These are phyloP conservation scores for Fragaria nilgerrensis DNA, from an alignment of 306 rosid genomes.

Conservation along the genomic window DNA sequence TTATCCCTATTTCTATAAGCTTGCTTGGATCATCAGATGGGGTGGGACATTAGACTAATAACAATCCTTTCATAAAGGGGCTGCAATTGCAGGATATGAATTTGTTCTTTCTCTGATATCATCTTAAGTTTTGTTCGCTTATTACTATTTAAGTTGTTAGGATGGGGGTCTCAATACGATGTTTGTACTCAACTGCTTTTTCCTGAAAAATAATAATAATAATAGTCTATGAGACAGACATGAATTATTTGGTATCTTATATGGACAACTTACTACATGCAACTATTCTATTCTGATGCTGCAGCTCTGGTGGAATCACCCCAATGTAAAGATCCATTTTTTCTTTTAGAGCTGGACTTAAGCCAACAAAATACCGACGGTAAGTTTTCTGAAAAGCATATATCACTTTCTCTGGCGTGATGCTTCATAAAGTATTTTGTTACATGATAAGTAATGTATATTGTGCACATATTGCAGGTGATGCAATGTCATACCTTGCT, in stretches of 20 bases:
- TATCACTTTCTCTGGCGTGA: background rate
- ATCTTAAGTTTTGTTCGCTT: constrained; percentile 11
- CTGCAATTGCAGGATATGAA: background rate
- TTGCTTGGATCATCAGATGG: background rate
- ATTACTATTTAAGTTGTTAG: background rate
- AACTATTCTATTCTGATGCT: constrained; percentile 23
- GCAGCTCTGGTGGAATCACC: constrained; percentile 74
- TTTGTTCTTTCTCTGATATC: background rate
- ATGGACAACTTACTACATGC: constrained; percentile 3
- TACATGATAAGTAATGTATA: constrained; percentile 11
- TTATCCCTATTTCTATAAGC: background rate
- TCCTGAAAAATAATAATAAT: background rate
- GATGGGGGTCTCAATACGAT: background rate
- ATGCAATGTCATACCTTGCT: constrained; percentile 40
- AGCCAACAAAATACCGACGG: constrained; percentile 43
- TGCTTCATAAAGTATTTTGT: background rate
- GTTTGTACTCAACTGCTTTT: background rate
- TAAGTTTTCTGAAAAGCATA: constrained; percentile 18
- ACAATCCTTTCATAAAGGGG: constrained; percentile 7
- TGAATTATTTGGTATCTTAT: constrained; percentile 5
- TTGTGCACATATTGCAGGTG: constrained; percentile 47
- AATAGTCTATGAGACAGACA: background rate
- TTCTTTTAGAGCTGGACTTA: constrained; percentile 51
- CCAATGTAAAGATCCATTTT: constrained; percentile 63
- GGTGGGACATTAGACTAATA: background rate